These are phyloP conservation scores for Chlamydomonas sp. DNA, from an alignment of 139 green algal genomes.

Conservation along the genomic window DNA sequence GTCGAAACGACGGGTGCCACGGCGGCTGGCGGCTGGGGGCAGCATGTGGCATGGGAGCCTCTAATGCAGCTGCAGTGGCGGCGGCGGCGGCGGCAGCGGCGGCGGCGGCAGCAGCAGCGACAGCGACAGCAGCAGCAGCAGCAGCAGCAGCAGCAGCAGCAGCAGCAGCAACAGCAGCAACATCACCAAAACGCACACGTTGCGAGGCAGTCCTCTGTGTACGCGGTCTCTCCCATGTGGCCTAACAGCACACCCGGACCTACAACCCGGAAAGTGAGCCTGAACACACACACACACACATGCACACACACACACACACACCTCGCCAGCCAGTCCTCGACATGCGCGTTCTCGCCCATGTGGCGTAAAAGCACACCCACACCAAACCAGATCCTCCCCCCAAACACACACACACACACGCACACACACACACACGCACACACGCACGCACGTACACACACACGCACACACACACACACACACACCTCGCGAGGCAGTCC, in stretches of 20 bases:
- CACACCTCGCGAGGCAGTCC: constrained; percentile 10
- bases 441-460: neutral
- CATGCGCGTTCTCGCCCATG: no score
- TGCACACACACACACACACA: neutral
- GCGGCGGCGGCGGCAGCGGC: no score
- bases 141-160: constrained; percentile 2
- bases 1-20: constrained; percentile 74
- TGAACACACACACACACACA: neutral
- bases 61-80: no score
- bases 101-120: no score
- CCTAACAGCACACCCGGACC: no score
- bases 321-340: neutral
- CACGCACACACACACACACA: neutral
- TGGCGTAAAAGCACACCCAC: no score
- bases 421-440: neutral
- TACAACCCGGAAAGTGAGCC: no score
- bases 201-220: no score
- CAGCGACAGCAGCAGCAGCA: no score
- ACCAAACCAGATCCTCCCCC: no score
- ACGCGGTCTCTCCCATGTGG: no score
- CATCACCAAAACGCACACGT: neutral
- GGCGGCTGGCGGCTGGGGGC: constrained; percentile 55
- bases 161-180: neutral
- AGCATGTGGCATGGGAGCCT: no score
- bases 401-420: neutral